Conservation (phyloP, 495 filamentous ascomycete species). For the Astrocystis sublimbata region DNA sequence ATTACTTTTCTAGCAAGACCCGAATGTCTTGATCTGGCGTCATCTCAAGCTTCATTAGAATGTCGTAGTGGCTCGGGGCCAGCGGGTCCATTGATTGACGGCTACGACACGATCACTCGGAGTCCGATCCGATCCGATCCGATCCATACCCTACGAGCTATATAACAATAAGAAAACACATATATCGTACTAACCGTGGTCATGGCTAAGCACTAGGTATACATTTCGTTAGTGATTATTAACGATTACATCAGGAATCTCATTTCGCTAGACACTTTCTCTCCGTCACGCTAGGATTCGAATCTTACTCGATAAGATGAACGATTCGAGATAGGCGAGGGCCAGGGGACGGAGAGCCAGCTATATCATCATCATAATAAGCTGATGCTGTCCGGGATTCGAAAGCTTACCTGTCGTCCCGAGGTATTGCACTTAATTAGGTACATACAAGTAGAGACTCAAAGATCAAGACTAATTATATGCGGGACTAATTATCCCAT, state of each 20-base stretch:
- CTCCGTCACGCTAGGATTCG: neutral
- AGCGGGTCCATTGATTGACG: neutral
- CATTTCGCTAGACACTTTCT: neutral
- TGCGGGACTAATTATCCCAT: neutral
- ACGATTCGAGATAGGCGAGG: constrained; percentile 11
- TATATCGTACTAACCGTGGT: no score
- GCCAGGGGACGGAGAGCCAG: neutral
- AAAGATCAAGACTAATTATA: neutral
- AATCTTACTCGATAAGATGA: neutral
- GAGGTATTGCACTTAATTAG: no score
- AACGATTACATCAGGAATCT: neutral
- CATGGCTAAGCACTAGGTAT: neutral
- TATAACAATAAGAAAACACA: neutral
- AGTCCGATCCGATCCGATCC: neutral
- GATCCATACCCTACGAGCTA: neutral
- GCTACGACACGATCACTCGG: neutral
- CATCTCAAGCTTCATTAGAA: neutral
- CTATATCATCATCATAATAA: neutral
- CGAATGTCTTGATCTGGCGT: neutral
- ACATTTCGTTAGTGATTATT: no score
- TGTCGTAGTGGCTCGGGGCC: neutral
- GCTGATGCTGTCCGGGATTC: neutral
- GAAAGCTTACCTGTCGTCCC: neutral
- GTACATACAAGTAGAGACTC: neutral
- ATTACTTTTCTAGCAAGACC: neutral